These are phyloP conservation scores for Backusella liffmaniae DNA, from an alignment of 192 early-diverging fungal species.

Conservation along the genomic window DNA sequence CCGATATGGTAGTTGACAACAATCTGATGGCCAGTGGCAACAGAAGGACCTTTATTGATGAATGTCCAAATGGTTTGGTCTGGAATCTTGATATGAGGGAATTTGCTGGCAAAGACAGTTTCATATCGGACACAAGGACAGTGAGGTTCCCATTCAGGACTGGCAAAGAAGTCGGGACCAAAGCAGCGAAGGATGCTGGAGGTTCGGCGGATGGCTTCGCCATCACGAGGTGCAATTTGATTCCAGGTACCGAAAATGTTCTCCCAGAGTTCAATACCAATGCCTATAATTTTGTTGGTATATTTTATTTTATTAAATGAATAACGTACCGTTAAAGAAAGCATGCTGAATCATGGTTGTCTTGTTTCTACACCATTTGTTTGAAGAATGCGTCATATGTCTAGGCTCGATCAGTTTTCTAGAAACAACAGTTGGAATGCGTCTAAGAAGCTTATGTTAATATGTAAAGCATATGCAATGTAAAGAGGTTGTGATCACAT, in stretches of 20 bases:
- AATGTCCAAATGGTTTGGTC: constrained; percentile 23
- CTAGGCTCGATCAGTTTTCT: constrained; percentile 13
- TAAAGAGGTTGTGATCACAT: background rate
- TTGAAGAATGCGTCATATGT: constrained; percentile 23
- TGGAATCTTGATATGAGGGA: background rate
- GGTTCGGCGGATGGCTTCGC: constrained; percentile 15
- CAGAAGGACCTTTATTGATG: constrained; percentile 8
- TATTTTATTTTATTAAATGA: background rate
- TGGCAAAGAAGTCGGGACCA: constrained; percentile 22
- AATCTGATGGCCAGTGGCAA: constrained; percentile 21
- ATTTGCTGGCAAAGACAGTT: constrained; percentile 11
- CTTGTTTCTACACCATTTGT: constrained; percentile 23
- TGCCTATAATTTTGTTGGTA: constrained; percentile 1
- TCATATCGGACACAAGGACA: constrained; percentile 16
- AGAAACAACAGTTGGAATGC: constrained; percentile 23
- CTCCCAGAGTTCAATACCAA: constrained; percentile 23
- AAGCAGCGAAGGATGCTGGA: constrained; percentile 17
- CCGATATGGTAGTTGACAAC: constrained; percentile 25
- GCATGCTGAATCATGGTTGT: constrained; percentile 17
- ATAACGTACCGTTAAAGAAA: constrained; percentile 18
- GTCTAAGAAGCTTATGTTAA: constrained; percentile 4
- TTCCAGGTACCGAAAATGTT: constrained; percentile 29
- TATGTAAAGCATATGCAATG: background rate
- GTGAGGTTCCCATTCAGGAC: constrained; percentile 25
- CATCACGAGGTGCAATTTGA: constrained; percentile 21